Conservation (phyloP, 306 rosid species). For the Begonia peltatifolia region DNA sequence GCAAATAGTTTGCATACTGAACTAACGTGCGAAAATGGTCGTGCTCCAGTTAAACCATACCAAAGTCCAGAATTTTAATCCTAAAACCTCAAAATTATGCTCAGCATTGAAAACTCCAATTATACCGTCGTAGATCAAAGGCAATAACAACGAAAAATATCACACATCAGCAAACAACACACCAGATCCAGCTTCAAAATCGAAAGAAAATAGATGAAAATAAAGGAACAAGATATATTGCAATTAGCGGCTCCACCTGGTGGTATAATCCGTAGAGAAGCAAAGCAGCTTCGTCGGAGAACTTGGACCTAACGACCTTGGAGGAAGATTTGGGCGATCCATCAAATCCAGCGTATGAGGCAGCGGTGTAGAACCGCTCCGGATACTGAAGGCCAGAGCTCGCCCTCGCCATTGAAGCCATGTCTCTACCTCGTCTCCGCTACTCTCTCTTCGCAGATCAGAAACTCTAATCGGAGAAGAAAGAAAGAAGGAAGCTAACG, state of each 20-base stretch:
- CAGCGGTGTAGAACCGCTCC: slow-evolving; percentile 84
- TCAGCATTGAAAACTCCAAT: not conserved
- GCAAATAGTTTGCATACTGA: not conserved
- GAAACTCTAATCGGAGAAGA: not conserved
- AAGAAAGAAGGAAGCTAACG: not conserved
- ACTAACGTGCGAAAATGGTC: not conserved
- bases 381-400: slow-evolving; percentile 86
- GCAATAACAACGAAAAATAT: not conserved
- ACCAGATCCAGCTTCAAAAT: not conserved
- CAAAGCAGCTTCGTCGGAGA: slow-evolving; percentile 71
- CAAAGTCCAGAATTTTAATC: not conserved
- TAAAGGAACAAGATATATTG: not conserved
- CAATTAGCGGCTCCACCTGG: slow-evolving; percentile 34
- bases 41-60: not conserved
- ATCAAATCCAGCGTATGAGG: slow-evolving; percentile 76
- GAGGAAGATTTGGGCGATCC: slow-evolving; percentile 71
- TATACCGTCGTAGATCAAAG: slow-evolving; percentile 4
- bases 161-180: not conserved
- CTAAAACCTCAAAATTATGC: not conserved
- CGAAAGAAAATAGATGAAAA: not conserved
- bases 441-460: slow-evolving; percentile 2
- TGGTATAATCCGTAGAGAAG: slow-evolving; percentile 72
- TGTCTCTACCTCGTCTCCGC: slow-evolving; percentile 7
- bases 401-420: slow-evolving; percentile 53
- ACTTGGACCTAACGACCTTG: slow-evolving; percentile 64